Percentiles rank a stretch among this genome's conserved stretches.
Evolutionary conservation across 306 rosid species (phyloP).

Genomic region (Rosa rugosa): DNA sequence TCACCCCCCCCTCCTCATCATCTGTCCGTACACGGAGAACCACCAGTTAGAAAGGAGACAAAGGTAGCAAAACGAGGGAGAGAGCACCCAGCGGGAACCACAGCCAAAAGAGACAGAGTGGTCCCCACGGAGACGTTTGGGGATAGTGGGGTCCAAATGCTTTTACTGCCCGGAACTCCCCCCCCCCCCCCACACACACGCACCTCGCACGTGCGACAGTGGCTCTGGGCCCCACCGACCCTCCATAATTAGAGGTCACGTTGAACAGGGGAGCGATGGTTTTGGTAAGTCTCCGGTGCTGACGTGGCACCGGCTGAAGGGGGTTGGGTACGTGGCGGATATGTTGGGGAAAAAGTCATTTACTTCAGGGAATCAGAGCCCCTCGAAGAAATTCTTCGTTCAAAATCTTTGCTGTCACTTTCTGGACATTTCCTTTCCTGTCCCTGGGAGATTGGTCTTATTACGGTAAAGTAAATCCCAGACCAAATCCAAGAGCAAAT

Average conservation of each 20-base stretch:
- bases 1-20: background rate
- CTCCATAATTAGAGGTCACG: background rate
- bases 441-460: conserved; percentile 1
- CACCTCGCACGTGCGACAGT: conserved; percentile 44
- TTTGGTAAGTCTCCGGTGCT: background rate
- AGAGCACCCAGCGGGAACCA: conserved; percentile 32
- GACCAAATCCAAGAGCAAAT: conserved; percentile 30
- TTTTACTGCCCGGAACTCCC: conserved; percentile 19
- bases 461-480: background rate
- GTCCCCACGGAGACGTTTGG: conserved; percentile 19
- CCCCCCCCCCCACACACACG: background rate
- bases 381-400: background rate
- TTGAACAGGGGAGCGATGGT: background rate
- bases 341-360: conserved; percentile 9
- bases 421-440: background rate
- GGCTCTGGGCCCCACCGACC: background rate
- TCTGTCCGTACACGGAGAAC: conserved; percentile 45
- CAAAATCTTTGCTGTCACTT: background rate
- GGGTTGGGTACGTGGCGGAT: conserved; percentile 16
- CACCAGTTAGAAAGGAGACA: conserved; percentile 36
- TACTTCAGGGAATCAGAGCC: conserved; percentile 8
- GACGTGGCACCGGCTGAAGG: conserved; percentile 28
- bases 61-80: conserved; percentile 17
- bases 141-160: conserved; percentile 32
- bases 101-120: background rate